Base-by-base conservation (phyloP, 768 basidiomycete genomes). In the Tricholomella constricta region DNA sequence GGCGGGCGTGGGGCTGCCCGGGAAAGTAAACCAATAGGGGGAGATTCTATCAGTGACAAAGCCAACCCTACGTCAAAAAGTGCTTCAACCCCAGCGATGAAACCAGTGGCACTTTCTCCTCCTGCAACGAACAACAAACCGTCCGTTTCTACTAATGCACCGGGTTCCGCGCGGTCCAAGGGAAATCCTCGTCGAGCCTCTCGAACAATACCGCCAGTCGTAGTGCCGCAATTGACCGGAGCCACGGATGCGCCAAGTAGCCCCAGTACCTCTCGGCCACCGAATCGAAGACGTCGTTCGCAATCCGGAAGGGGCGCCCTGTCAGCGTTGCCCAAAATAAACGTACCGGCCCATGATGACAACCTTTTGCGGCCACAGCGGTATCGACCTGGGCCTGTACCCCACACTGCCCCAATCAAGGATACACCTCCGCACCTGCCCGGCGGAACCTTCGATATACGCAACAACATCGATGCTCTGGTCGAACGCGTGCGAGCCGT, bases 401-500 rank as follows among this genome's bases (percentile, higher is more conserved):
- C 74, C 12, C 73, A 76, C 53, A 74, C 70, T 34, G 72, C 74
- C 27, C 69, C 74, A 4, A 62, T 74, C 22, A 86, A 84, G 63
- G 84, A 87, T 58, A 62, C 78, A 4, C 85, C 85, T 35, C 85
- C 84, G 8, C 88, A 86, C 54, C 72, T 85, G 22, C 60, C 68
- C 3, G 62, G 57, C 15, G 41, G 41, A 36, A 48, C 72, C 2
- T 71, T 73, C 49, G 83, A 83, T 54, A 75, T 85, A 64, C 79
- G 79, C 41, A 78, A 80, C 45, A 80, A 88, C 56, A 84, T 91
- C 45, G 85, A 90, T 64, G 83, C 83, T n/a, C 75, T 90, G 10
- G 89, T 91, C 12, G 88, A 91, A 64, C 86, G 83, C 46, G 85
- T 89, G 10, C 75, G 88, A 43, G 84, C 88, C 8, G 82, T 83